phyloP scores from a whole-genome alignment of 108 stramenopile species.

The Discostella pseudostelligera region DNA sequence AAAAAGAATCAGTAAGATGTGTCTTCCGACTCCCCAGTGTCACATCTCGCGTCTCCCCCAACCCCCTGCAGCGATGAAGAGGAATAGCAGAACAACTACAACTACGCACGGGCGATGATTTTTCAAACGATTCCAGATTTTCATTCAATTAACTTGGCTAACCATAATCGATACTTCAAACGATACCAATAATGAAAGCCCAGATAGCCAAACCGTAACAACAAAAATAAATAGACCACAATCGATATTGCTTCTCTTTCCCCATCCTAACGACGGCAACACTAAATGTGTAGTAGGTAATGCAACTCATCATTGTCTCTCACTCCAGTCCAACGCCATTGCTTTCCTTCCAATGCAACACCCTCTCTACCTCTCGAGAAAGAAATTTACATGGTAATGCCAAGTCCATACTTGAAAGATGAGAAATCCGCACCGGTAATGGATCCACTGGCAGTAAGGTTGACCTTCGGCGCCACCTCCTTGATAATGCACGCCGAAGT shows the following conservation, averaged over 20 bases:
- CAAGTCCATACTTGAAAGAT: slow-evolving; percentile 87
- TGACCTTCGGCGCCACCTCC: slow-evolving; percentile 88
- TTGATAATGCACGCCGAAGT: slow-evolving; percentile 73
- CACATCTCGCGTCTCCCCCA: too few species aligned
- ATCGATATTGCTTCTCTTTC: not conserved
- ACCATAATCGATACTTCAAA: too few species aligned
- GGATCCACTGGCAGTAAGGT: slow-evolving; percentile 83
- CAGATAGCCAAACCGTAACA: too few species aligned
- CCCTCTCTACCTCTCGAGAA: not conserved
- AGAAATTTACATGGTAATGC: slow-evolving; percentile 78
- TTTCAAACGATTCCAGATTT: not conserved
- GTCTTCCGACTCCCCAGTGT: too few species aligned
- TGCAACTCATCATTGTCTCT: too few species aligned
- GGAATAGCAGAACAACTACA: too few species aligned
- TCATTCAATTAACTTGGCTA: not conserved
- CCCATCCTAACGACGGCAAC: not conserved
- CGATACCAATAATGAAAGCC: too few species aligned
- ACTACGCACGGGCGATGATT: too few species aligned
- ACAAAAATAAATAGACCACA: not conserved
- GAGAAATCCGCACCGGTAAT: slow-evolving; percentile 65
- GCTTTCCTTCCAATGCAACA: not conserved
- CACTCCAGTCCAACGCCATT: not conserved
- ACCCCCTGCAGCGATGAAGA: too few species aligned
- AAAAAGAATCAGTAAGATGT: too few species aligned
- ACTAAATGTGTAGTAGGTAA: not conserved